These are phyloP conservation scores for Acanthamoeba triangularis DNA, from an alignment of 208 protist genomes.

Conservation along the genomic window DNA sequence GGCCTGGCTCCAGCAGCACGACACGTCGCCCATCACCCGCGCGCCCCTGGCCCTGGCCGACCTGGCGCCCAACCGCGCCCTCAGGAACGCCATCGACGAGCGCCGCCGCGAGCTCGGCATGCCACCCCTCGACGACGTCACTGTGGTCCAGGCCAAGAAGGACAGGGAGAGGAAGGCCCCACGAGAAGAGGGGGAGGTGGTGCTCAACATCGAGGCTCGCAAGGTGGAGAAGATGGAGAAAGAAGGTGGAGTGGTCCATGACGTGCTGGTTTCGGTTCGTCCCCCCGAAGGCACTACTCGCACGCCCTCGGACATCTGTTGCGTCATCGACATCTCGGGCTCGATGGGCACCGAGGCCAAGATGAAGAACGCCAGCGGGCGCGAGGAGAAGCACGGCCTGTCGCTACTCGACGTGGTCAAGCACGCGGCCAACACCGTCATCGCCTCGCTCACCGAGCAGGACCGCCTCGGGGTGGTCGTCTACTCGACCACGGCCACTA, in stretches of 20 bases:
- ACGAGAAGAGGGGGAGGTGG: neutral
- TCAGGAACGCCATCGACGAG: constrained; percentile 55
- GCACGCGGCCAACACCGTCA: constrained; percentile 86
- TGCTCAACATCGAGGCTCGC: neutral
- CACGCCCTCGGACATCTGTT: constrained; percentile 77
- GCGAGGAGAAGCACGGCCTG: constrained; percentile 83
- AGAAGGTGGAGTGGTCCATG: neutral
- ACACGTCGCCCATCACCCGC: constrained; percentile 62
- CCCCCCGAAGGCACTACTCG: constrained; percentile 21
- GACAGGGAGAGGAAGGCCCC: neutral
- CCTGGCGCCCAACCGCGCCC: constrained; percentile 77
- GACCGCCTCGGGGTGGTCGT: constrained; percentile 84
- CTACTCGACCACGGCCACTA: constrained; percentile 78
- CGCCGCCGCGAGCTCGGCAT: neutral
- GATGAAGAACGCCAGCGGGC: constrained; percentile 52
- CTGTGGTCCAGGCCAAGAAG: too few relatives aligned
- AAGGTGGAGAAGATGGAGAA: neutral
- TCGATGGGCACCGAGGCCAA: constrained; percentile 83
- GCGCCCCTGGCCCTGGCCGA: constrained; percentile 7
- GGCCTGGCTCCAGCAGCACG: constrained; percentile 16
- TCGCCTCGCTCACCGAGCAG: constrained; percentile 59
- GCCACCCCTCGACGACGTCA: neutral
- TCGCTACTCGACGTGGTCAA: constrained; percentile 89
- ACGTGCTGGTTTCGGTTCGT: constrained; percentile 34
- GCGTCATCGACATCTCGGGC: constrained; percentile 86